Percentiles rank a stretch among this genome's conserved stretches.
Conservation (phyloP, 108 stramenopile species). For the Nitzschia sp. region DNA sequence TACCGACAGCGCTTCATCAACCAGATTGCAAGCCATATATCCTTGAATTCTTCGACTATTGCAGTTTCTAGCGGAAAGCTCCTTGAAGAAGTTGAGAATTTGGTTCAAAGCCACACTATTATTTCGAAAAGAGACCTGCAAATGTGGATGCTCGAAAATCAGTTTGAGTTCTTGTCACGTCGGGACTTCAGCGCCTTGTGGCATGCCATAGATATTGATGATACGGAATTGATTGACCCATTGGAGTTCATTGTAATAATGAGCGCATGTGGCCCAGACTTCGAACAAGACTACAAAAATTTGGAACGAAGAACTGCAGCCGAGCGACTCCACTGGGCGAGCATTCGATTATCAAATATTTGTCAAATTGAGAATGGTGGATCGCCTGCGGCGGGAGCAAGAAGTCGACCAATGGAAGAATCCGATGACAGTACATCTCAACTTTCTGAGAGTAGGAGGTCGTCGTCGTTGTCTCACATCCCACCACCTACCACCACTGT, state of each 20-base stretch:
- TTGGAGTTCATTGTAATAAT: slow-evolving; percentile 32
- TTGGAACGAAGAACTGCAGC: slow-evolving; percentile 6
- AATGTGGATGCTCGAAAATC: slow-evolving; percentile 31
- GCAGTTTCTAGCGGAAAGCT: slow-evolving; percentile 18
- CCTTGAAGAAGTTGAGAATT: slow-evolving; percentile 32
- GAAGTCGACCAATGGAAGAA: too few species aligned
- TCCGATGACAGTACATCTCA: too few species aligned
- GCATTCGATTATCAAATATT: slow-evolving; percentile 9
- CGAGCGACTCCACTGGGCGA: slow-evolving; percentile 26
- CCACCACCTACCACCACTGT: too few species aligned
- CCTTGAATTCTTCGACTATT: slow-evolving; percentile 15
- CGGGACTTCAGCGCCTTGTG: slow-evolving; percentile 35
- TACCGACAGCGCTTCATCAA: slow-evolving; percentile 29
- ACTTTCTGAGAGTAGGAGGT: too few species aligned
- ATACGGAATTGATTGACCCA: slow-evolving; percentile 22
- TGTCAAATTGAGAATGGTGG: too few species aligned
- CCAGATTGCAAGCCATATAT: slow-evolving; percentile 34
- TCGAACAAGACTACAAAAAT: slow-evolving; percentile 26
- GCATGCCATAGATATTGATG: slow-evolving; percentile 37
- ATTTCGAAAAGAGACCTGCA: slow-evolving; percentile 27
- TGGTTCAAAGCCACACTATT: slow-evolving; percentile 13
- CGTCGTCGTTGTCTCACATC: too few species aligned
- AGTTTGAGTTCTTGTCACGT: slow-evolving; percentile 24
- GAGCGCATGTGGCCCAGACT: slow-evolving; percentile 26
- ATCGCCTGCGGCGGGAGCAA: too few species aligned